Evolutionary conservation across 2,329 filamentous ascomycete genomes (phyloP).

Genomic region (Dactylonectria macrodidyma): DNA sequence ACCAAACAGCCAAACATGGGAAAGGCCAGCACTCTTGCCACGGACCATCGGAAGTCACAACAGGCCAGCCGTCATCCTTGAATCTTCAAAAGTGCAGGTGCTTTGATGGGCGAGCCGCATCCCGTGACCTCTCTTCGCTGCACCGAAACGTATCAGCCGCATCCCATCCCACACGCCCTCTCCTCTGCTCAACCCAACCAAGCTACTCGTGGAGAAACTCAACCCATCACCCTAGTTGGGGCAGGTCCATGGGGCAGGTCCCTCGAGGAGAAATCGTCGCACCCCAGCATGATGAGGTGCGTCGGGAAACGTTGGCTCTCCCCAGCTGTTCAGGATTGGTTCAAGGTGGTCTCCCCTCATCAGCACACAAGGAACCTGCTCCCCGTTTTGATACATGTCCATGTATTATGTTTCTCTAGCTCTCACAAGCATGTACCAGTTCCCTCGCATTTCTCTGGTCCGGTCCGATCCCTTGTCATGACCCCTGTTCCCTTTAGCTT

Average conservation of each 20-base stretch:
- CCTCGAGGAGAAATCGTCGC: too few species aligned
- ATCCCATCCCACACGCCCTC: too few species aligned
- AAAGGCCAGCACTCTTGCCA: neutral
- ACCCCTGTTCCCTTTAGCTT: conserved; percentile 5
- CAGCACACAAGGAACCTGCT: neutral
- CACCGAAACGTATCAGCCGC: too few species aligned
- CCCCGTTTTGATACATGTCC: neutral
- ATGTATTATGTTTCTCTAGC: neutral
- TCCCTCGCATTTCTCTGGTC: neutral
- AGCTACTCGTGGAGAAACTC: neutral
- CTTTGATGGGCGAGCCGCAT: too few species aligned
- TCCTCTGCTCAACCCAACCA: too few species aligned
- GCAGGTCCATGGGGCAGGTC: neutral
- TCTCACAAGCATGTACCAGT: neutral
- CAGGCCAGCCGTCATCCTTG: too few species aligned
- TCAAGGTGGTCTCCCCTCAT: neutral
- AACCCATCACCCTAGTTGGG: neutral
- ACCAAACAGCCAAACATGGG: neutral
- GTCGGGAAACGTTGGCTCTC: neutral
- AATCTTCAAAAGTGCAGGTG: too few species aligned
- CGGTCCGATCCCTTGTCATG: conserved; percentile 3
- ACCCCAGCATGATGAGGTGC: neutral
- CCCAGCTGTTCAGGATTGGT: conserved; percentile 2
- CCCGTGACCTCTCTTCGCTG: too few species aligned
- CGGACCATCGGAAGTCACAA: neutral